Percentiles rank a stretch among this genome's conserved stretches.
phyloP scores from a whole-genome alignment of 2,329 filamentous ascomycete genomes.

The Huntiella decipiens region DNA sequence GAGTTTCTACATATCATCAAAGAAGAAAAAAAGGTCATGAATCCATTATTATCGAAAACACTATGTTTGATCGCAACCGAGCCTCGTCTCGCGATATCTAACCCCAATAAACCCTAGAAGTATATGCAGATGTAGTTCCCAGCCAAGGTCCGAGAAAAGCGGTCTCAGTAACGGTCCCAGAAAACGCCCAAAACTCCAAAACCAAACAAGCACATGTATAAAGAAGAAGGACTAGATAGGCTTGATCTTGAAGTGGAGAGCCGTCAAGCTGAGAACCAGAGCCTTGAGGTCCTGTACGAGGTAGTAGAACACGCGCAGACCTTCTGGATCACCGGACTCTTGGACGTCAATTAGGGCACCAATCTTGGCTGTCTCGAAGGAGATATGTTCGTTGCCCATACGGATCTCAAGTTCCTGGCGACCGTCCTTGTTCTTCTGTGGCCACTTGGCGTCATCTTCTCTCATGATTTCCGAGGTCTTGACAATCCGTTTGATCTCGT shows the following conservation, averaged over 20 bases:
- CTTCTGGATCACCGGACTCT: slow-evolving; percentile 88
- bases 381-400: slow-evolving; percentile 86
- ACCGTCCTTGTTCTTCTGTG: slow-evolving; percentile 97
- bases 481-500: slow-evolving; percentile 93
- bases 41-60: no score
- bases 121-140: no score
- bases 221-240: slow-evolving; percentile 33
- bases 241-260: slow-evolving; percentile 93
- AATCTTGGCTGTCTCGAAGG: slow-evolving; percentile 98
- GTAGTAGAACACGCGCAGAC: slow-evolving; percentile 94
- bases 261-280: slow-evolving; percentile 87
- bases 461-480: slow-evolving; percentile 94
- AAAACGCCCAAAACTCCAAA: slow-evolving; percentile 5
- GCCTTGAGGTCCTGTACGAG: slow-evolving; percentile 95
- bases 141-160: no score
- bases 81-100: no score
- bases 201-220: not conserved
- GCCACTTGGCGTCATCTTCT: slow-evolving; percentile 97
- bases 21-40: no score
- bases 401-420: slow-evolving; percentile 92
- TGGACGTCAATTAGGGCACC: slow-evolving; percentile 92
- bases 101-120: no score
- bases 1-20: no score
- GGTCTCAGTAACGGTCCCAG: not conserved
- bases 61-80: no score